These are phyloP conservation scores for Picochlorum sp. DNA, from an alignment of 139 green algal species.

Conservation along the genomic window DNA sequence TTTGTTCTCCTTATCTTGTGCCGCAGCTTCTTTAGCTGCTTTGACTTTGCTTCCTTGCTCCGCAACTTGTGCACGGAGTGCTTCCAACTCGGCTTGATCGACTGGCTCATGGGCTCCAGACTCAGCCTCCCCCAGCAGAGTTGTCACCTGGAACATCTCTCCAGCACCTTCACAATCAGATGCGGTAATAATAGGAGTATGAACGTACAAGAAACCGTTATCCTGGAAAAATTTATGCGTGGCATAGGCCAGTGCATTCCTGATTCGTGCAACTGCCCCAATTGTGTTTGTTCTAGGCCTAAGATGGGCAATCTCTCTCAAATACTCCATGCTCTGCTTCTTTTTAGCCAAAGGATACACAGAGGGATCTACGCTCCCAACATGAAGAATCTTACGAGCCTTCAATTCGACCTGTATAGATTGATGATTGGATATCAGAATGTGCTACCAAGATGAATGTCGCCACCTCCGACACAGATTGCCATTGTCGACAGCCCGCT, in stretches of 20 bases:
- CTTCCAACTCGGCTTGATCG: constrained; percentile 40
- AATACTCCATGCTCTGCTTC: constrained; percentile 87
- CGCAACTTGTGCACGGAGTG: constrained; percentile 25
- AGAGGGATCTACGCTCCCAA: constrained; percentile 72
- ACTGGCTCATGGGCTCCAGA: constrained; percentile 13
- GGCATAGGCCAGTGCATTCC: constrained; percentile 89
- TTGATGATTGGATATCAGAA: constrained; percentile 3
- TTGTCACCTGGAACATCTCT: constrained; percentile 98
- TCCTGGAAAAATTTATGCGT: constrained; percentile 95
- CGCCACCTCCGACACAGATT: constrained; percentile 23
- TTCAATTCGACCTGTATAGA: constrained; percentile 69
- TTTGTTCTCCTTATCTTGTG: constrained; percentile 21
- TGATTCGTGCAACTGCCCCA: constrained; percentile 83
- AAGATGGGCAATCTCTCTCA: constrained; percentile 90
- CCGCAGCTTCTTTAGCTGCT: constrained; percentile 55
- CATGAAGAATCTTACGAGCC: constrained; percentile 62
- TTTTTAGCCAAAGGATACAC: constrained; percentile 97
- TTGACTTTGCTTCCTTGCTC: constrained; percentile 60
- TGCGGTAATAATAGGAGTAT: constrained; percentile 94
- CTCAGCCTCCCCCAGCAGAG: constrained; percentile 43
- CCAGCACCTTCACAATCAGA: constrained; percentile 94
- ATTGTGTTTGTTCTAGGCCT: constrained; percentile 94
- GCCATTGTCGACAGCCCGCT: background rate
- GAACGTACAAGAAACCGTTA: constrained; percentile 93
- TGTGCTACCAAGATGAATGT: constrained; percentile 14